Conservation (phyloP, 2,329 filamentous ascomycete genomes). For the Sporothrix humicola region DNA sequence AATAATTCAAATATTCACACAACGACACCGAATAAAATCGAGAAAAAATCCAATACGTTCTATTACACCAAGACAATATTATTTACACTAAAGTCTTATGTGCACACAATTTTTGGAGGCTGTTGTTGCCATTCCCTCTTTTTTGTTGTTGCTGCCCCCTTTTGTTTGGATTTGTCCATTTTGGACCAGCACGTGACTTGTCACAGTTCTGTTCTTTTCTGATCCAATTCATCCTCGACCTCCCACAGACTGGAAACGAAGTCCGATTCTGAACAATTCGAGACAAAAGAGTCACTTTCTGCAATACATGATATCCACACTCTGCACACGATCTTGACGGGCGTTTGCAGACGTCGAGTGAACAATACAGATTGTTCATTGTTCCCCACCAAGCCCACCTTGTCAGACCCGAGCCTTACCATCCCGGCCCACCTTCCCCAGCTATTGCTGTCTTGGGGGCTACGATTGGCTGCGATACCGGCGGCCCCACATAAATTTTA, state of each 20-base stretch:
- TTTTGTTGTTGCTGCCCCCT: background rate
- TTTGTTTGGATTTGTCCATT: background rate
- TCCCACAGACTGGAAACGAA: background rate
- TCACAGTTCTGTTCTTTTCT: background rate
- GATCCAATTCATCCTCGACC: background rate
- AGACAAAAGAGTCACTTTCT: background rate
- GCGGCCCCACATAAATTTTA: slow-evolving; percentile 2
- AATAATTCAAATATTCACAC: no score
- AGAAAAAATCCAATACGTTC: no score
- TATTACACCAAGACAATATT: no score
- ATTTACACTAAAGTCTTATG: no score
- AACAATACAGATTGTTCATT: background rate
- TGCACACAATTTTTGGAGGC: no score
- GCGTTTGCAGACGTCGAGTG: background rate
- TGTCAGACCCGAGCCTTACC: background rate
- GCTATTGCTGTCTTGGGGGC: background rate
- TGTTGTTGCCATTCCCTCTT: background rate
- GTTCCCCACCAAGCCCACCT: background rate
- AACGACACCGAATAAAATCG: no score
- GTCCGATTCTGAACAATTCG: background rate
- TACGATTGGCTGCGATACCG: background rate
- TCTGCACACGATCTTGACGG: background rate
- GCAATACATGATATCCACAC: background rate
- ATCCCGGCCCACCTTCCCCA: background rate
- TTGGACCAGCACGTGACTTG: background rate